Conservation (phyloP, 257 asterid species). For the Scutellaria minor region DNA sequence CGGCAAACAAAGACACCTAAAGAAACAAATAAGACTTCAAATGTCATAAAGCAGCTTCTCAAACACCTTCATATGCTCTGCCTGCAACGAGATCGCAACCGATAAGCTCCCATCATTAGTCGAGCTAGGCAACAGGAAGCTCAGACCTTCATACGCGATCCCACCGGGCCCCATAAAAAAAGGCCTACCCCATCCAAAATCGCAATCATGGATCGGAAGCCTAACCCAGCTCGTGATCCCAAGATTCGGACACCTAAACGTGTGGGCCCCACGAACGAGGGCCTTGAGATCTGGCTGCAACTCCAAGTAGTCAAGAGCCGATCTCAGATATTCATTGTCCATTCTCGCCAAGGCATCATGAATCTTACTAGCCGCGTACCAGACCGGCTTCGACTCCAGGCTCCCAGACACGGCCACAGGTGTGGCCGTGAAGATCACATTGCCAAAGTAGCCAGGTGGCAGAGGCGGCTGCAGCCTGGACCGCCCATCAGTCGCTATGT, state of each 20-base stretch:
- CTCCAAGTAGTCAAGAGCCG: slow-evolving; percentile 90
- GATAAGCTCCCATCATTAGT: slow-evolving; percentile 72
- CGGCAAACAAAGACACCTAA: neutral
- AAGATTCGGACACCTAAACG: slow-evolving; percentile 84
- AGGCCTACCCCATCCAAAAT: slow-evolving; percentile 90
- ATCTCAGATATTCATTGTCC: slow-evolving; percentile 81
- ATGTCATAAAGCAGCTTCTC: slow-evolving; percentile 70
- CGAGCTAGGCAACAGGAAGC: slow-evolving; percentile 78
- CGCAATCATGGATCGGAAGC: slow-evolving; percentile 86
- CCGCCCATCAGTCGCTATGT: slow-evolving; percentile 88
- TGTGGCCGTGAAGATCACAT: slow-evolving; percentile 82
- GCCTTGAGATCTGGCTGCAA: slow-evolving; percentile 86
- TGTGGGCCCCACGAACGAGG: slow-evolving; percentile 84
- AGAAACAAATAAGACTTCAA: slow-evolving; percentile 33
- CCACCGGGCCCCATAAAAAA: slow-evolving; percentile 96
- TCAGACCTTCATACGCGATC: slow-evolving; percentile 80
- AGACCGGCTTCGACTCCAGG: slow-evolving; percentile 59
- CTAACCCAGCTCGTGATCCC: slow-evolving; percentile 94
- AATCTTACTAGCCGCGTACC: slow-evolving; percentile 74
- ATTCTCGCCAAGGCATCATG: slow-evolving; percentile 70
- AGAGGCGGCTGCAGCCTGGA: slow-evolving; percentile 69
- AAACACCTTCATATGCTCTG: slow-evolving; percentile 78
- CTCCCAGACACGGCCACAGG: slow-evolving; percentile 72
- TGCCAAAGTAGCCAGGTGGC: slow-evolving; percentile 85
- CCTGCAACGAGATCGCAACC: slow-evolving; percentile 74